Conservation (phyloP, 495 filamentous ascomycete species). For the Pseudoneurospora amorphoporcata region DNA sequence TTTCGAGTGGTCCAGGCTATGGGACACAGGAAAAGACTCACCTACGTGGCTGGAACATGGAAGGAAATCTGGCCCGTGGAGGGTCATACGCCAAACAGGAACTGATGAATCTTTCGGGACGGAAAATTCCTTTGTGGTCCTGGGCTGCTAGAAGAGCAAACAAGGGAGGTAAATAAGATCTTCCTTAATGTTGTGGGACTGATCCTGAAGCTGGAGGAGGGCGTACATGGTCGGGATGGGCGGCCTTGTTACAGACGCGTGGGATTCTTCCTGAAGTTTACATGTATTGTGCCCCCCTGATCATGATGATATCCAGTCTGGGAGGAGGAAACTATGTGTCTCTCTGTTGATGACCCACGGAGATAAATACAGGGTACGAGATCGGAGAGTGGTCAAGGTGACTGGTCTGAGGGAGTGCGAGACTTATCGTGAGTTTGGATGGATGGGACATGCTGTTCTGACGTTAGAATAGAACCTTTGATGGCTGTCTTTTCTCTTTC, state of each 20-base stretch:
- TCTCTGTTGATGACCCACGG: not conserved
- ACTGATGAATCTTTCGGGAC: too few species aligned
- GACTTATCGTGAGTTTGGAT: not conserved
- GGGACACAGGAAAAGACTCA: not conserved
- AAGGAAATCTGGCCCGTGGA: not conserved
- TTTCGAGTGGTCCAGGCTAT: slow-evolving; percentile 11
- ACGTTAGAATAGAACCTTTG: not conserved
- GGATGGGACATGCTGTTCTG: not conserved
- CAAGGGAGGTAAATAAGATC: too few species aligned
- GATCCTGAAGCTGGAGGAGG: not conserved
- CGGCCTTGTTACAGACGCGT: not conserved
- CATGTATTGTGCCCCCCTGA: too few species aligned
- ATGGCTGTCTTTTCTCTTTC: not conserved
- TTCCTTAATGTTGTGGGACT: not conserved
- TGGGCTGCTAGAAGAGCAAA: not conserved
- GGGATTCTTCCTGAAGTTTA: not conserved
- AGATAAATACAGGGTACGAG: too few species aligned
- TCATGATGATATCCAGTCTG: too few species aligned
- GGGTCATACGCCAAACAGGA: too few species aligned
- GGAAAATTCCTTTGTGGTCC: not conserved
- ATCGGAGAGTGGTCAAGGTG: too few species aligned
- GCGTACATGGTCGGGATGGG: not conserved
- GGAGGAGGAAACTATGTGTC: not conserved
- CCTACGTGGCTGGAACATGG: slow-evolving; percentile 14
- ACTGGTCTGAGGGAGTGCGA: not conserved